Base-by-base conservation (phyloP, 768 basidiomycete genomes). In the Lentinula edodes region DNA sequence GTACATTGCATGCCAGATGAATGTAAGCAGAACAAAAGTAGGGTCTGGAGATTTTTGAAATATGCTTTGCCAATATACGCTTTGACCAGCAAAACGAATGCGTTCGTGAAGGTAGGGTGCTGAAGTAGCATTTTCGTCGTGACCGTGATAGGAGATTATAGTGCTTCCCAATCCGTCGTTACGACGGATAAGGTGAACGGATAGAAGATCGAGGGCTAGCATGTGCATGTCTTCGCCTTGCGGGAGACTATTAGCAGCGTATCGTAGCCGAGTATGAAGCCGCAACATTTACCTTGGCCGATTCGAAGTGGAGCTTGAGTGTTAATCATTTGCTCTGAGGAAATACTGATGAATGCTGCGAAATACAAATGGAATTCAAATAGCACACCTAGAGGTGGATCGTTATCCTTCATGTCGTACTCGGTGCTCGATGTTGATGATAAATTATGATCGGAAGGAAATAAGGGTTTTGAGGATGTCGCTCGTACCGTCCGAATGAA, bases 1-100 rank as follows among this genome's bases (percentile, higher is more conserved):
- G 65, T 86, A 87, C 62, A 86, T 52, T 3, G 83, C 80, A 55
- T 86, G 82, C 85, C 85, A 86, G 36, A 86, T 69, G 43, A 79
- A 77, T 7, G 81, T 76, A 23, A 87, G 67, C 32, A 86, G 71
- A 0, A 85, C 64, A 60, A 86, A 83, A 0, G 85, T 86, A 0
- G 84, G 83, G 65, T 86, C 85, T 2, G 70, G 70, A 0, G 80
- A 76, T 50, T 71, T 72, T 64, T 68, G 64, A 54, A 78, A 73
- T 36, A 78, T 74, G 45, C 71, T 75, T 61, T 75, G 72, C 80
- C 80, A 82, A 64, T 81, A 81, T 10, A 81, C 80, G 61, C 75
- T 78, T 57, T 76, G 73, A 74, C 78, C 80, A 10, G 81, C 80
- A 66, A 79, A 81, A 16, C 77, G 73, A 58, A 83, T 78, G 10